Percentiles rank a stretch among this genome's conserved stretches.
Evolutionary conservation across 768 basidiomycete species (phyloP).

Genomic region (Gloeophyllum trabeum): DNA sequence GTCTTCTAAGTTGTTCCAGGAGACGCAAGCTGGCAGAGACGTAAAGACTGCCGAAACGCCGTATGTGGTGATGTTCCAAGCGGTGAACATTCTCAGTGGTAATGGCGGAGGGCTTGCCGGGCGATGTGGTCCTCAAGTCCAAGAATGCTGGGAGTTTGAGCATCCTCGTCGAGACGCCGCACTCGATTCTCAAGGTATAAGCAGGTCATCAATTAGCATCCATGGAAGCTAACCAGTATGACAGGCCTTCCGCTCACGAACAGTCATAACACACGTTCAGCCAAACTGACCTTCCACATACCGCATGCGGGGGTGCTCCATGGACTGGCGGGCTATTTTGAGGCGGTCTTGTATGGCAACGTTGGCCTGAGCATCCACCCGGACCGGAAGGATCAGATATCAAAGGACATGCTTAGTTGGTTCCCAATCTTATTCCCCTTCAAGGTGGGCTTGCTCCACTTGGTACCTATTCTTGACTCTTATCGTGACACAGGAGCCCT

Average conservation of each 20-base stretch:
- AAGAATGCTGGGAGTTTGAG: slow-evolving; percentile 97
- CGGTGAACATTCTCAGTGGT: slow-evolving; percentile 81
- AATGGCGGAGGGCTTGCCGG: slow-evolving; percentile 49
- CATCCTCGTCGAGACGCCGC: slow-evolving; percentile 81
- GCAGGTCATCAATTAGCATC: neutral
- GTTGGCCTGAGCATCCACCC: slow-evolving; percentile 93
- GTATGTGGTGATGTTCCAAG: slow-evolving; percentile 98
- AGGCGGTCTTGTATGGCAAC: slow-evolving; percentile 84
- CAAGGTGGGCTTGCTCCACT: slow-evolving; percentile 38
- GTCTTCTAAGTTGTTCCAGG: slow-evolving; percentile 85
- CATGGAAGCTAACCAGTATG: neutral
- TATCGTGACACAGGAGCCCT: slow-evolving; percentile 52
- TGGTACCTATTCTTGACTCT: slow-evolving; percentile 2
- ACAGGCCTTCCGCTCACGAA: slow-evolving; percentile 88
- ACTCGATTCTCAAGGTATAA: slow-evolving; percentile 55
- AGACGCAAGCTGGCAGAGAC: slow-evolving; percentile 57
- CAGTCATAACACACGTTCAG: slow-evolving; percentile 87
- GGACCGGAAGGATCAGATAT: slow-evolving; percentile 70
- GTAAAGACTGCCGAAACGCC: slow-evolving; percentile 83
- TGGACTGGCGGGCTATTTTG: slow-evolving; percentile 95
- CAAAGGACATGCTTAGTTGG: slow-evolving; percentile 98
- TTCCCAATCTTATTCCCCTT: slow-evolving; percentile 97
- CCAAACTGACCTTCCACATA: slow-evolving; percentile 81
- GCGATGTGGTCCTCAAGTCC: slow-evolving; percentile 72
- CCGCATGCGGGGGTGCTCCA: slow-evolving; percentile 91